Evolutionary conservation across 805 yeast species (phyloP), one percentile per base, ranked within the genome.

Genomic region (Saccharomycopsis amapae): DNA sequence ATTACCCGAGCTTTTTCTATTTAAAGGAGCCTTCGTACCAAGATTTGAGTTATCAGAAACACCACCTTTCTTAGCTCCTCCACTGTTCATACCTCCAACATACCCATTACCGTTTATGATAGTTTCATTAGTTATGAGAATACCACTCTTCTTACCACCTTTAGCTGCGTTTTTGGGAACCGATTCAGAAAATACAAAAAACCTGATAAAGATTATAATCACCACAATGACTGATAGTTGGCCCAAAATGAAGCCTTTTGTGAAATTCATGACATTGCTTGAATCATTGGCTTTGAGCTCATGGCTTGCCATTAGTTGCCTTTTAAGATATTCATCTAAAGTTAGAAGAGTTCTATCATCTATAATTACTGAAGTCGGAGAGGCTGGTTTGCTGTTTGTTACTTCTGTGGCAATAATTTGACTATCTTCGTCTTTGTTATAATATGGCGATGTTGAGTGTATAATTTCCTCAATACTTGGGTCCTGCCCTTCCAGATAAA

Each of bases 101-200:
- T 17, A 24, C n/a, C 38, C 45, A 44, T 50, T 50, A 2, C 53
- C 53, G 36, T 40, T 44, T 13, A 50, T 37, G 13, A 34, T 44
- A 7, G 48, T 50, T 10, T 54, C 59, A 41, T 56, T 58, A 12
- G 56, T 55, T 25, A 51, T 51, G 17, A 59, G 39, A 9, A 57
- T 51, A 18, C 60, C 55, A 3, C 39, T 48, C 39, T 58, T 58
- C 35, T 62, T 61, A 18, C 56, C 55, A 6, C 60, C 66, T 39
- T 72, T 62, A 7, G 63, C 49, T 38, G 59, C 58, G 5, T 54
- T 45, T 31, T 58, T 58, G 5, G 75, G 69, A 1, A 78, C 62
- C 1, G 78, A 66, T 44, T 84, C 93, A 40, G 85, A 79, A 58
- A 85, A 85, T 0, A 85, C 81, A 56, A 85, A 85, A 61, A 82